A percentile compares a stretch with the other conserved stretches of the same genome.
phyloP scores from a whole-genome alignment of 306 rosid species.

The Herpetospermum pedunculosum region DNA sequence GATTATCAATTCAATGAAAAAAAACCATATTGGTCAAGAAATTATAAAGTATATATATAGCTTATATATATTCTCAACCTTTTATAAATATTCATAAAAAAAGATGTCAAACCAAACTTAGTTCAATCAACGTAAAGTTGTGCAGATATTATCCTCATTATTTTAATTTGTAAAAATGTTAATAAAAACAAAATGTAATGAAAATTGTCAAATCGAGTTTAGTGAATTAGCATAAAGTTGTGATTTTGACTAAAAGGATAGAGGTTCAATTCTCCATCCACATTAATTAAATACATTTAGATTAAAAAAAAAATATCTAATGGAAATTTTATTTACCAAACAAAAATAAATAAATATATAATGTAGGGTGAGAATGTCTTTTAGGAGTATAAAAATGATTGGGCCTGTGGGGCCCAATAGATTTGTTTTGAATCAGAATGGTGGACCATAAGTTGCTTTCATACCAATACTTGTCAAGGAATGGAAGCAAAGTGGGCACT shows the following conservation, averaged over 20 bases:
- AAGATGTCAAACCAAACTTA: too few relatives aligned
- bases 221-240: too few relatives aligned
- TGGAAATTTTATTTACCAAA: neutral
- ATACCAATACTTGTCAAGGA: neutral
- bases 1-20: neutral
- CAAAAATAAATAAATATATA: too few relatives aligned
- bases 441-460: conserved; percentile 1
- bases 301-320: too few relatives aligned
- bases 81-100: neutral
- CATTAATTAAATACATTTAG: too few relatives aligned
- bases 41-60: neutral
- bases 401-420: conserved; percentile 5
- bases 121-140: too few relatives aligned
- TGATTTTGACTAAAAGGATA: too few relatives aligned
- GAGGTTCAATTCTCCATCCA: too few relatives aligned
- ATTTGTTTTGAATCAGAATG: neutral
- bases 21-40: neutral
- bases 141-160: neutral
- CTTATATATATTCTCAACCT: neutral
- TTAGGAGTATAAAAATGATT: neutral
- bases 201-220: too few relatives aligned
- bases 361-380: conserved; percentile 2
- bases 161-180: neutral
- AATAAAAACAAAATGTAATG: too few relatives aligned
- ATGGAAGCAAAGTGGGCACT: conserved; percentile 8